Base-by-base conservation (phyloP, 176 grass and related monocot genomes). In the Eleusine coracana region DNA sequence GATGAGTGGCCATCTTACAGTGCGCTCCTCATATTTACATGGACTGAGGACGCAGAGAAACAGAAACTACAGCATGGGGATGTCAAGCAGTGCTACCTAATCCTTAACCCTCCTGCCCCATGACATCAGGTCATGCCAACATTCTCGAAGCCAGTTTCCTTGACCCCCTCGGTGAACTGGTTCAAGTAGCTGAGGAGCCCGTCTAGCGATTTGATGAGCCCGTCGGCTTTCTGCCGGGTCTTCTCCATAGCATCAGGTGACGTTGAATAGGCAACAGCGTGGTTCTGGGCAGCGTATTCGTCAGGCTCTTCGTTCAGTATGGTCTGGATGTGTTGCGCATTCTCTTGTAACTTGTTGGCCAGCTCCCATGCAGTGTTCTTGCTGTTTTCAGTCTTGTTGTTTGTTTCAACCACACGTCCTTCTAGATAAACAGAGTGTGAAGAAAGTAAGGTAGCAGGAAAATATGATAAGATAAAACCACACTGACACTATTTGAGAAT, bases 151-250 rank as follows among this genome's bases (percentile, higher is more conserved):
- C 91, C 87, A 2, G 74, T 87, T 18, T 86, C 88, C 80, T 80
- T 94, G 27, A 99, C 84, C 40, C 93, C 80, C 71, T 99, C 93
- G 0, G 83, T 78, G 68, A 99, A 99, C 6, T 91, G 90, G 68
- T 99, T 88, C 69, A 99, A 34, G 71, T 74, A 88, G 59, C 79
- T 87, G 48, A 90, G 93, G 62, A 99, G 89, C 38, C 82, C 90
- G 49, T 85, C 87, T 2, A 96, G 87, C 0, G 89, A 80, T 73
- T 96, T 90, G 76, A 95, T 92, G 38, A 99, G 86, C 37, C 92
- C 85, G 8, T 96, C 89, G 0, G 87, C 89, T 76, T 96, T 90
- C 64, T 72, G 69, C 48, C 93, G 87, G 1, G 87, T 85, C 37
- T 76, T 56, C 37, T 70, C 79, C 56, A 84, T 90, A 46, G 82